phyloP scores from a whole-genome alignment of 202 grass and related monocot genomes.

The Carex sylvatica region DNA sequence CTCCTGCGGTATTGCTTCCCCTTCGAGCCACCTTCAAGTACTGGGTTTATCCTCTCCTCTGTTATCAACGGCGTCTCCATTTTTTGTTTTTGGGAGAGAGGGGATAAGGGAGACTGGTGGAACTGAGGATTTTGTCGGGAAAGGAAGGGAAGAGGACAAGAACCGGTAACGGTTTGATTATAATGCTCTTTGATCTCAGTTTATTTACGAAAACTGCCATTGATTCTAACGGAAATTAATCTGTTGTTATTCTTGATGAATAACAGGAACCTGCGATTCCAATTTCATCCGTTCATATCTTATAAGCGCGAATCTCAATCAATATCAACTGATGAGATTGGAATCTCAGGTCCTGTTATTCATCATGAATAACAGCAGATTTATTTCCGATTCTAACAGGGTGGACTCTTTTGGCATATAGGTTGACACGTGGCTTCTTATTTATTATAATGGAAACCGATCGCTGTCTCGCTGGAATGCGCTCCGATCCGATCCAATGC shows the following conservation, averaged over 20 bases:
- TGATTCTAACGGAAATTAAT: background rate
- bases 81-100: background rate
- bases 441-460: background rate
- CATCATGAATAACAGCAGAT: no score
- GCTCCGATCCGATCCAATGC: background rate
- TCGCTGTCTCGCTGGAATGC: background rate
- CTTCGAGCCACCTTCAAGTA: slow-evolving; percentile 1
- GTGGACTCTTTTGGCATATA: background rate
- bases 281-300: no score
- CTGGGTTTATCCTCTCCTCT: slow-evolving; percentile 26
- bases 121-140: background rate
- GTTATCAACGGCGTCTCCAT: slow-evolving; percentile 59
- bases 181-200: background rate
- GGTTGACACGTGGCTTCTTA: background rate
- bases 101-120: background rate
- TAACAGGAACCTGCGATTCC: no score
- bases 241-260: no score
- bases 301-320: no score
- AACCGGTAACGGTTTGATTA: background rate
- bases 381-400: no score
- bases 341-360: no score
- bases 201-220: slow-evolving; percentile 20
- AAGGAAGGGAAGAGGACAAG: background rate
- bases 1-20: slow-evolving; percentile 44
- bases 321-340: no score